phyloP scores from a whole-genome alignment of 139 green algal species.

The Choricystis sp. region DNA sequence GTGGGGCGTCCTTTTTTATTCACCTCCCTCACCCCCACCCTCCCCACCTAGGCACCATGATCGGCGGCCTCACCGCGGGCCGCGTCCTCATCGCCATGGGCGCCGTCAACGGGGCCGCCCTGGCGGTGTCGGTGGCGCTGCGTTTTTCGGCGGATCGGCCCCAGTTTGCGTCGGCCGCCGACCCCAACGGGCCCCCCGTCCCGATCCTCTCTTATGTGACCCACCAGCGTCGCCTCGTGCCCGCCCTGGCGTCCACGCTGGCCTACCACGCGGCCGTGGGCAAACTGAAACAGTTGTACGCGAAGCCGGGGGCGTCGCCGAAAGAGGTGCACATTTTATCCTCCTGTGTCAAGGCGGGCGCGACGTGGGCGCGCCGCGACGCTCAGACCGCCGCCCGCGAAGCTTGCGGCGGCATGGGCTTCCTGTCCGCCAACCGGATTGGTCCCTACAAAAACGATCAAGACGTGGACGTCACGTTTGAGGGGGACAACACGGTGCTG shows the following conservation, averaged over 20 bases:
- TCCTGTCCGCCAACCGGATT: conserved; percentile 69
- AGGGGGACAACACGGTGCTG: conserved; percentile 86
- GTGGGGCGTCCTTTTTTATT: no score
- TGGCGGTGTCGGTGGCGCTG: conserved; percentile 64
- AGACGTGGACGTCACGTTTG: conserved; percentile 78
- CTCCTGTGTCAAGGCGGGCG: conserved; percentile 65
- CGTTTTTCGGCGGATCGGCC: conserved; percentile 48
- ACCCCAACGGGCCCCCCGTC: background rate
- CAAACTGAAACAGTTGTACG: conserved; percentile 37
- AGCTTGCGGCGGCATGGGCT: conserved; percentile 67
- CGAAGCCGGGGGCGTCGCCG: conserved; percentile 19
- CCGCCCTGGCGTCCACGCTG: conserved; percentile 57
- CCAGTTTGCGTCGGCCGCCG: conserved; percentile 11
- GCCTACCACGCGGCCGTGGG: conserved; percentile 56
- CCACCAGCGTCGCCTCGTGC: conserved; percentile 68
- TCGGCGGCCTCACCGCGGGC: conserved; percentile 46
- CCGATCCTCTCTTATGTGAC: conserved; percentile 70
- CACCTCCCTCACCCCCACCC: conserved; percentile 35
- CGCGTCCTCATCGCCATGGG: conserved; percentile 62
- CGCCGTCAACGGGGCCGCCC: conserved; percentile 61
- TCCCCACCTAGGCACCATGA: conserved; percentile 67
- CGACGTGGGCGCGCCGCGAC: conserved; percentile 60
- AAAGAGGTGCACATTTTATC: conserved; percentile 70
- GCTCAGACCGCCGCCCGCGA: conserved; percentile 60
- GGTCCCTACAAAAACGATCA: conserved; percentile 69